Percentiles rank a stretch among this genome's conserved stretches.
These are phyloP conservation scores for Acacia acuminata DNA, from an alignment of 306 rosid species.

Conservation along the genomic window DNA sequence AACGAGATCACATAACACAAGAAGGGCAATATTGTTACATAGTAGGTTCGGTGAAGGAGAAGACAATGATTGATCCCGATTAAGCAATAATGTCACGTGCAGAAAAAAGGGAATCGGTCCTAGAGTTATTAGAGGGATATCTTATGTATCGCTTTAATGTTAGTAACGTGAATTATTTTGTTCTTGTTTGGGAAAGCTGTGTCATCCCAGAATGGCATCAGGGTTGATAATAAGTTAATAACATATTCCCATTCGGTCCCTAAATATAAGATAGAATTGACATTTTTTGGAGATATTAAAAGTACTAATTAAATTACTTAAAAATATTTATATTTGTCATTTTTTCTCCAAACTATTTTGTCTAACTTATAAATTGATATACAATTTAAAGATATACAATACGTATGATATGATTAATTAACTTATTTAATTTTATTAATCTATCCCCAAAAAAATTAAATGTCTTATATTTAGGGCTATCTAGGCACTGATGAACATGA, in stretches of 20 bases:
- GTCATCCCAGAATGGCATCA: not conserved
- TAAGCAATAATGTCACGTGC: constrained; percentile 37
- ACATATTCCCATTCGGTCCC: rapidly evolving
- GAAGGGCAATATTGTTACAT: not conserved
- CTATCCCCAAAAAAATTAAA: too few species aligned
- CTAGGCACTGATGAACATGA: not conserved
- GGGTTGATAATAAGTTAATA: not conserved
- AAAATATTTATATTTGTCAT: too few species aligned
- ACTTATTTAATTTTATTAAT: too few species aligned
- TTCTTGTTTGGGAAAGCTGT: not conserved
- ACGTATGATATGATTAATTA: too few species aligned
- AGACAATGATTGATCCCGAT: constrained; percentile 23
- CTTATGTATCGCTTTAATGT: not conserved
- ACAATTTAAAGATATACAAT: too few species aligned
- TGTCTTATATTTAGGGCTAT: not conserved
- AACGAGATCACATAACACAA: not conserved
- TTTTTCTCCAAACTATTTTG: too few species aligned
- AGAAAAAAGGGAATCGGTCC: constrained; percentile 28
- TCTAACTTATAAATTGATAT: too few species aligned
- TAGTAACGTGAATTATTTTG: constrained; percentile 1
- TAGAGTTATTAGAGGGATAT: constrained; percentile 1
- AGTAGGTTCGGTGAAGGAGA: not conserved
- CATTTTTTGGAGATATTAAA: too few species aligned
- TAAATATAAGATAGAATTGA: too few species aligned
- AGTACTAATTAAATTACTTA: too few species aligned